Conservation (phyloP, 2,329 filamentous ascomycete species). For the Aspergillus pseudoterreus region DNA sequence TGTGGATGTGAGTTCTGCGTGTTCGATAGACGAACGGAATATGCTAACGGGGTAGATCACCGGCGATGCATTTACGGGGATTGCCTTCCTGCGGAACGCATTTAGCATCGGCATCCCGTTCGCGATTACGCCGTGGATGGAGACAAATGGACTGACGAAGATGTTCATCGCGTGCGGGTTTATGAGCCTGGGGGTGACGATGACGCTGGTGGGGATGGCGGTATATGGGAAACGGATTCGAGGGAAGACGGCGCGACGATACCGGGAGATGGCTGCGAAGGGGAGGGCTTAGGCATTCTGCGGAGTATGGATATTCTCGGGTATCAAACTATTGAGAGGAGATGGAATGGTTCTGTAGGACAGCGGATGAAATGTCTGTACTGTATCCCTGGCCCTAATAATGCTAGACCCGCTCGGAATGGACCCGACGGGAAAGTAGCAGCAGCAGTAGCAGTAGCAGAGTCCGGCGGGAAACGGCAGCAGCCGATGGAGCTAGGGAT, state of each 20-base stretch:
- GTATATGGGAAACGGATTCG: constrained; percentile 19
- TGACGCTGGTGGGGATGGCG: constrained; percentile 18
- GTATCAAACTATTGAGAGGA: too few relatives aligned
- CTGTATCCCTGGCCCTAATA: too few relatives aligned
- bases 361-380: too few relatives aligned
- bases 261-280: constrained; percentile 4
- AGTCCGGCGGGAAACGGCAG: too few relatives aligned
- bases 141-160: constrained; percentile 18
- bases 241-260: neutral
- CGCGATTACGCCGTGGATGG: constrained; percentile 28
- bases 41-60: constrained; percentile 8
- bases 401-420: too few relatives aligned
- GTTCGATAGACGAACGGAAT: neutral
- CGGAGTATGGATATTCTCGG: neutral
- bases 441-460: too few relatives aligned
- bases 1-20: constrained; percentile 24
- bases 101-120: constrained; percentile 30
- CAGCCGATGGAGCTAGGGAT: too few relatives aligned
- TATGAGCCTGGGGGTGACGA: constrained; percentile 18
- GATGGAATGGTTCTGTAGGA: too few relatives aligned
- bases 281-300: too few relatives aligned
- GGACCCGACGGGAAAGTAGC: too few relatives aligned
- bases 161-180: constrained; percentile 27
- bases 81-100: constrained; percentile 30
- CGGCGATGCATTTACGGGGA: constrained; percentile 23